Base-by-base conservation (phyloP, 768 basidiomycete genomes). In the Tulasnella sp. region DNA sequence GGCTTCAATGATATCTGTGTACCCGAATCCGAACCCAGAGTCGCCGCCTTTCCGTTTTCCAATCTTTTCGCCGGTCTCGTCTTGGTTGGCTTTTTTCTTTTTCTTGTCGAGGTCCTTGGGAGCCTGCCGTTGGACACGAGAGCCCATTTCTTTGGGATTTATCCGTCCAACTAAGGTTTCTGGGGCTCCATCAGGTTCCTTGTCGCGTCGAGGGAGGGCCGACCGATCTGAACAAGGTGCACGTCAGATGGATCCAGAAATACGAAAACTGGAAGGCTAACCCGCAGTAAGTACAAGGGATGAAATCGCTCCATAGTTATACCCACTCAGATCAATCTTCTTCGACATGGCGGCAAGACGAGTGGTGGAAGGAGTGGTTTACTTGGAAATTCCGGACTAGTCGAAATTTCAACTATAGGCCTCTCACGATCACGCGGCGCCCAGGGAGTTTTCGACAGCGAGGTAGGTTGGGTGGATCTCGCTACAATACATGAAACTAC, bases 241-340 rank as follows among this genome's bases (percentile, higher is more conserved):
- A 14, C 39, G n/a, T 57, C 25, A 36, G 17, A 52, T 19, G 49
- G 21, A 29, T 21, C 2, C 3, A 17, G 21, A 58, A 41, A 4
- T 59, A 61, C n/a, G 52, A 34, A 34, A 51, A 34, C n/a, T n/a
- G 15, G 37, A 27, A 31, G 36, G 66, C 65, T 64, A 58, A 69
- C 74, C 73, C 34, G 94, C 89, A n/a, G 87, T 92, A 66, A 97
- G 76, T 42, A 98, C 94, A 41, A 97, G 78, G 19, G 89, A 92
- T 27, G 90, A 90, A 67, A 97, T 93, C 54, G 88, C 88, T 43
- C 85, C 82, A 77, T 98, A 97, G 74, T 96, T 96, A 80, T 92
- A 97, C 41, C 81, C 82, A 61, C 88, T 90, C 64, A 87, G 71
- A 70, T 94, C 89, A 51, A 80, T 83, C 73, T 84, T 86, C 59